Conservation (phyloP, 176 grass and related monocot species). For the Thinopyrum elongatum region DNA sequence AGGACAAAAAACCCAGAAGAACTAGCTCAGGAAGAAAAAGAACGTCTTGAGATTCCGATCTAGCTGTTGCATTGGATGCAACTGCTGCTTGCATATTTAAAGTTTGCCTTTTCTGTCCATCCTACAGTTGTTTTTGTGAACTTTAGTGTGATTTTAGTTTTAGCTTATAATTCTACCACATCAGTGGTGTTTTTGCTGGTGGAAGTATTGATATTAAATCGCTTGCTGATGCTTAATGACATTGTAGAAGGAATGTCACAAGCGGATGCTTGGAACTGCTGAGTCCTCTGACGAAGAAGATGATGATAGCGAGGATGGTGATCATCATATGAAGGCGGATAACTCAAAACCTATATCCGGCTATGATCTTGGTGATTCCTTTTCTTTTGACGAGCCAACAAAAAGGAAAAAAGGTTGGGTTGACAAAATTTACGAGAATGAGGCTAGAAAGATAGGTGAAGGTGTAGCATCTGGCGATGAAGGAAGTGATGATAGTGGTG, state of each 20-base stretch:
- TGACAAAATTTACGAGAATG: slow-evolving; percentile 63
- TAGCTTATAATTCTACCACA: slow-evolving; percentile 1
- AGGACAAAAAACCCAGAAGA: slow-evolving; percentile 91
- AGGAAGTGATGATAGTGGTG: not conserved
- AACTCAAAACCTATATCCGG: slow-evolving; percentile 77
- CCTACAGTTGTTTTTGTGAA: slow-evolving; percentile 22
- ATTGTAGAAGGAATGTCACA: slow-evolving; percentile 70
- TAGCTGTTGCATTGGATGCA: not conserved
- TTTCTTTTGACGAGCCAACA: slow-evolving; percentile 40
- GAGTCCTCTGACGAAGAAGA: slow-evolving; percentile 64
- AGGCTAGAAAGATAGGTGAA: not conserved
- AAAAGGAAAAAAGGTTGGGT: slow-evolving; percentile 61
- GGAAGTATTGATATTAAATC: slow-evolving; percentile 16
- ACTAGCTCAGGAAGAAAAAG: slow-evolving; percentile 91
- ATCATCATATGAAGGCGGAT: slow-evolving; percentile 16
- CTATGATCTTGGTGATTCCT: slow-evolving; percentile 93
- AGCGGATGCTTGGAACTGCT: slow-evolving; percentile 75
- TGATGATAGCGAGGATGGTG: slow-evolving; percentile 33
- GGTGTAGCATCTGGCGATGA: not conserved
- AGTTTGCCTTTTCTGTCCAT: not conserved
- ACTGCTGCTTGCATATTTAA: slow-evolving; percentile 23
- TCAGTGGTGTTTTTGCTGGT: slow-evolving; percentile 10
- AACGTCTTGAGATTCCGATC: slow-evolving; percentile 52
- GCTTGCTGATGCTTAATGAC: slow-evolving; percentile 16
- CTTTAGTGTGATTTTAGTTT: not conserved